Evolutionary conservation across 2,329 filamentous ascomycete genomes (phyloP), one percentile per base, ranked within the genome.

Genomic region (Colletotrichum zoysiae): DNA sequence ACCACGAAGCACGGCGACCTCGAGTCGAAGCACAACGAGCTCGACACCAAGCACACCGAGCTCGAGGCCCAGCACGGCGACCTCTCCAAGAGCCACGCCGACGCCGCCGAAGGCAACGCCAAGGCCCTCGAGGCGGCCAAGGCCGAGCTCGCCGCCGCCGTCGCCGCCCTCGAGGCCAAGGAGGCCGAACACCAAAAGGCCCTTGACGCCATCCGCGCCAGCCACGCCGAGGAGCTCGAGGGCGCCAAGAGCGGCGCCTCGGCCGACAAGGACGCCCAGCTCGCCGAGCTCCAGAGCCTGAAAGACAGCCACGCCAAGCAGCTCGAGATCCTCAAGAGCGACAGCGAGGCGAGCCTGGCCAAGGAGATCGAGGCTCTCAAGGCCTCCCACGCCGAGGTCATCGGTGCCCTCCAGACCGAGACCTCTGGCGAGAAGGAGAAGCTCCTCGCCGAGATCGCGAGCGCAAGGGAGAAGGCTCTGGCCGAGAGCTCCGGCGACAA

Each of bases 161-260:
- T 86, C 38, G 81, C 83, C 23, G 83, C 86, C 12, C 78, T 90
- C 50, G 83, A 88, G 65, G 80, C 83, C 40, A 87, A 86, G 76
- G 84, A 88, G 72, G 82, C 82, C 23, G 85, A 87, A 66, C 85
- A 90, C 74, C 84, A 89, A 74, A 83, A 85, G 76, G 84, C 84
- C 53, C 79, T 91, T 1, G 86, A 89, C 51, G 85, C 86, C 2
- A 79, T 92, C 58, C 86, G 84, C 70, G 85, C 86, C 12, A 87
- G 84, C 74, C 87, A 91, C 75, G 87, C 87, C 6, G 87, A 90
- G 81, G 88, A 88, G 76, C 77, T 91, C 12, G 87, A 90, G 78
- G 80, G 80, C 44, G 87, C 87, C 63, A 88, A 89, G 82, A 86
- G 84, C 65, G 82, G 81, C 60, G 84, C 85, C 20, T 84, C 85